Conservation (phyloP, 2,329 filamentous ascomycete species). For the Phaeomoniella chlamydospora region DNA sequence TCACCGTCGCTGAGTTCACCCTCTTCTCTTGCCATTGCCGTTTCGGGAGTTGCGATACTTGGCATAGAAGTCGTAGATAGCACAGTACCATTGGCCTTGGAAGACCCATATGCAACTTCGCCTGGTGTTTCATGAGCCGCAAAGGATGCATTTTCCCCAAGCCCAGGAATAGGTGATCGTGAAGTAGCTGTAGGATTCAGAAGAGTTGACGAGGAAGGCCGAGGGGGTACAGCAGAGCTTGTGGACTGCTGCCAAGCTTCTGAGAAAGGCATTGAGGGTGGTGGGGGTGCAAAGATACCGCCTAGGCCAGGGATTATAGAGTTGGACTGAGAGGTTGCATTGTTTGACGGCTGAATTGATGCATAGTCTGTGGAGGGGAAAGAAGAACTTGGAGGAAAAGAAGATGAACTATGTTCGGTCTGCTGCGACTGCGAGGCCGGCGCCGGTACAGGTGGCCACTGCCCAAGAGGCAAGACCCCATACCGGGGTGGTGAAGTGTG, state of each 20-base stretch:
- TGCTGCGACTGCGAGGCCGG: slow-evolving; percentile 5
- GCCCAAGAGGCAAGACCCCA: slow-evolving; percentile 18
- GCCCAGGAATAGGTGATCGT: slow-evolving; percentile 1
- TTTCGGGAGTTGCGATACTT: slow-evolving; percentile 4
- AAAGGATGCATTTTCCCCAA: slow-evolving; percentile 11
- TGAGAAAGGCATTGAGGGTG: slow-evolving; percentile 9
- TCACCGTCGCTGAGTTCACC: slow-evolving; percentile 64
- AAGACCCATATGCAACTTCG: no score
- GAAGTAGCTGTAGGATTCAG: no score
- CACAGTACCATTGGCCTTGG: slow-evolving; percentile 6
- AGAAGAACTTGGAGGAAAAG: slow-evolving; percentile 6
- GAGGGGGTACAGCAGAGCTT: slow-evolving; percentile 3
- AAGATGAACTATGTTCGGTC: slow-evolving; percentile 2
- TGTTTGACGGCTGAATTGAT: slow-evolving; percentile 4
- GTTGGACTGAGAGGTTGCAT: neutral
- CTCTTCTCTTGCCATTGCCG: slow-evolving; percentile 43
- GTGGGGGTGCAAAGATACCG: slow-evolving; percentile 9
- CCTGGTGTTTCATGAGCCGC: slow-evolving; percentile 11
- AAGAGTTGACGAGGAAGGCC: slow-evolving; percentile 6
- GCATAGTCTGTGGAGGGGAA: slow-evolving; percentile 1
- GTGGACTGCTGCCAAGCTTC: slow-evolving; percentile 12
- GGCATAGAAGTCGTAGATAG: slow-evolving; percentile 7
- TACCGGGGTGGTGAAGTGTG: slow-evolving; percentile 31
- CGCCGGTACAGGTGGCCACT: slow-evolving; percentile 19
- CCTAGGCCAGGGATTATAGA: slow-evolving; percentile 1